Base-by-base conservation (phyloP, 441 rosid species). In the Bruguiera hainesii region DNA sequence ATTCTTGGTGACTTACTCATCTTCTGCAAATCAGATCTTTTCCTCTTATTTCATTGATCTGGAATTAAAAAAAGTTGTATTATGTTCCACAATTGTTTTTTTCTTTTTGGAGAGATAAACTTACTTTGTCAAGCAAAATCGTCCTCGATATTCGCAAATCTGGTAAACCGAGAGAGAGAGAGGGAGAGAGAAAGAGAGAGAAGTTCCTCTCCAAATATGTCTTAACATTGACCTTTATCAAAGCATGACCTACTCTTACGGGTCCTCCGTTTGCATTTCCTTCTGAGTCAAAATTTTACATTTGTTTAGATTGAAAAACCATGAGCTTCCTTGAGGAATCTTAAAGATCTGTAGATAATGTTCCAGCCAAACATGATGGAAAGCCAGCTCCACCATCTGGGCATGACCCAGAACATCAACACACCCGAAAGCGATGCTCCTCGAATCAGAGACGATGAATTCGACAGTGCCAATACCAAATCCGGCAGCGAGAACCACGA, bases 401-500 rank as follows among this genome's bases (percentile, higher is more conserved):
- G 82, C 65, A 85, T 85, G 85, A 60, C 79, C 46, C 83, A 80
- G 31, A 78, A 79, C 5, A 42, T 42, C 16, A 42, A 42, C 77
- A 78, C 82, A 13, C 70, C 86, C 0, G 90, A 85, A 18, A 80
- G 83, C 39, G 94, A 89, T 9, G 78, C 86, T 31, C 86, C 75
- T 65, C 77, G 86, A 39, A 50, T 83, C 49, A 70, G 86, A 49
- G 89, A 84, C 2, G 94, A 90, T 4, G 98, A 90, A 59, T 86
- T 87, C 56, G 94, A 90, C 69, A 81, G 84, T 55, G 78, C 78
- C 42, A 66, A 69, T 29, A 84, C 87, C 20, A 89, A 88, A 83
- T 93, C 98, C 0, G 96, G 98, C 46, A 91, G 97, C 64, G 98
- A 91, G 26, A 91, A 94, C 70, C 97, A 85, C 5, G 97, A 87